Base-by-base conservation (phyloP, 2,329 filamentous ascomycete species). In the Trichoderma koningiopsis region DNA sequence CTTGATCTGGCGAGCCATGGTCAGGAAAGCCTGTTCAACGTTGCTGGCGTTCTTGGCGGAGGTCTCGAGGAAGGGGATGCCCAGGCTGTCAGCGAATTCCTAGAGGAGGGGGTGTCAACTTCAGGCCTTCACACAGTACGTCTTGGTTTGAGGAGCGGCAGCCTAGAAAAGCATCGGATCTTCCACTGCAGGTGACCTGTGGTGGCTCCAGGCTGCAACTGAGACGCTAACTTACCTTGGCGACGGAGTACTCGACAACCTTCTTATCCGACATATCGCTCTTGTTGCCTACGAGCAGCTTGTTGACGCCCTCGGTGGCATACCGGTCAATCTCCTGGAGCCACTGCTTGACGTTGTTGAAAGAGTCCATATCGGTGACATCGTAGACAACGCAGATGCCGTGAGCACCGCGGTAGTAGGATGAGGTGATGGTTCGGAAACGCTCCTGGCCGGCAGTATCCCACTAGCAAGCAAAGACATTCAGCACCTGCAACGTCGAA, bases 291-390 rank as follows among this genome's bases (percentile, higher is more conserved):
- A 99, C 95, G 72, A 99, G 90, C 74, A 99, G 88, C 89, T 99
- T 99, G 90, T 99, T 99, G 79, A 99, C 96, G 74, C 96, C 96
- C 85, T 99, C 96, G 75, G 96, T 99, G 76, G 96, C 96, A 79
- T 99, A 98, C 82, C 96, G 91, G 86, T 99, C 96, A 77, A 99
- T 99, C 86, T 99, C 96, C 83, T 99, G 96, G 72, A 99, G 89
- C 96, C 96, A 99, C 88, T 99, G 96, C 92, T 99, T 98, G 78
- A 99, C 96, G 86, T 98, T 99, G 91, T 99, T 98, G 93, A 99
- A 99, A 35, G 93, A 97, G 83, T 98, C 96, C 95, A 98, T 97
- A 82, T 99, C 96, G 75, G 96, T 99, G 79, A 99, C 96, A 90
- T 99, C 96, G 88, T 98, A 99, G 81, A 99, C 96, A 76, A 99